Evolutionary conservation across 306 rosid genomes (phyloP), one percentile per base, ranked within the genome.

Genomic region (Pterocarpus santalinus): DNA sequence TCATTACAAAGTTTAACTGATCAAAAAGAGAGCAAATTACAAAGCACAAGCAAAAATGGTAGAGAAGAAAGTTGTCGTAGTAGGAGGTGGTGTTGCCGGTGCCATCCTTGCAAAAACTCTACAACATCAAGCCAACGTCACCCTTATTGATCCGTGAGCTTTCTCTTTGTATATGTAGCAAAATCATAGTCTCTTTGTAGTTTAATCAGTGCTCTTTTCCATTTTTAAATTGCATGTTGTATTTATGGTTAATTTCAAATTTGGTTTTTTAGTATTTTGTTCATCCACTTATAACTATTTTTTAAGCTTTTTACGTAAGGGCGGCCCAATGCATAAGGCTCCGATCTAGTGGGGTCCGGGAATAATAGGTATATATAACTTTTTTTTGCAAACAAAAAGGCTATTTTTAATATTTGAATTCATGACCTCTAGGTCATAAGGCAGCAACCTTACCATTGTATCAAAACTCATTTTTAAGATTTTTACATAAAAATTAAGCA

Each of bases 81-180:
- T 92, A 35, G 98, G 98, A 69, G 98, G 97, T 2, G 98, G 98
- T 61, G 86, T 89, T n/a, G 97, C 94, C 3, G 98, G 98, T 52
- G 90, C 94, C 4, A 32, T 84, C 55, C 81, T 94, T 0, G 93
- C 97, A 32, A 89, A 90, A 78, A 84, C 80, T 35, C 60, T 94
- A 16, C 98, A 94, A 46, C 77, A 87, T 83, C 83, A 51, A 7
- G 87, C 92, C 11, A 55, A 83, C 35, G 85, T 92, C 81, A 91
- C 93, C 15, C 93, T 94, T 70, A 86, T 94, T 83, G 98, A 94
- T 80, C 80, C 89, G 97, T 94, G 61, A 73, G 91, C 8, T 60
- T 60, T 75, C 57, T 84, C 56, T 74, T 47, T 67, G 14, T 30
- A 17, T 11, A n/a, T 75, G 17, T 43, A 39, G 9, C 16, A 9